These are phyloP conservation scores for Paramecium bursaria DNA, from an alignment of 73 alveolate species.

Conservation along the genomic window DNA sequence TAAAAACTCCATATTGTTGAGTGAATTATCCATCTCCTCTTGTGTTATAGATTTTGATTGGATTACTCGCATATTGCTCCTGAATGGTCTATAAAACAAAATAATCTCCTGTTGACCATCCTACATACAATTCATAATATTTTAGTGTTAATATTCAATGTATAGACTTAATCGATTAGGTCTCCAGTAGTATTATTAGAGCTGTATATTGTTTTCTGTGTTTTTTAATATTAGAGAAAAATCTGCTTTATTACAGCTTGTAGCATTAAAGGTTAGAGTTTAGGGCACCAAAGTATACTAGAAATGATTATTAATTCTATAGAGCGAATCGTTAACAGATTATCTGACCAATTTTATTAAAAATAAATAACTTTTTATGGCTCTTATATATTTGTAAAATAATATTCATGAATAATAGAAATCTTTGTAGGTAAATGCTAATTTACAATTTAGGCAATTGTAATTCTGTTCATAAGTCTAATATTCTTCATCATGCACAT, in stretches of 20 bases:
- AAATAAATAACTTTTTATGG: no score
- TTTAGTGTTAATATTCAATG: conserved; percentile 5
- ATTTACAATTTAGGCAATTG: no score
- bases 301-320: no score
- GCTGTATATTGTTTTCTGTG: not conserved
- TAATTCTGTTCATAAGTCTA: no score
- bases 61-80: conserved; percentile 58
- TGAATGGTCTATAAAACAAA: not conserved
- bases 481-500: no score
- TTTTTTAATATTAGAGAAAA: not conserved
- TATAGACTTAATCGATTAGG: not conserved
- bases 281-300: not conserved
- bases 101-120: conserved; percentile 10
- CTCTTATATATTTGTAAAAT: no score
- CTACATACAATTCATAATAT: conserved; percentile 6
- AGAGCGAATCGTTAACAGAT: no score
- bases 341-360: no score
- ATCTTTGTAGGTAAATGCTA: no score
- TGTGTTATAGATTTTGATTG: conserved; percentile 4
- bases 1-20: not conserved
- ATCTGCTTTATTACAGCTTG: conserved; percentile 1
- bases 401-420: no score
- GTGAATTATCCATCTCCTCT: conserved; percentile 22
- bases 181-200: conserved; percentile 41
- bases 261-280: not conserved